Base-by-base conservation (phyloP, 108 stramenopile genomes). In the Hondaea fermentalgiana region DNA sequence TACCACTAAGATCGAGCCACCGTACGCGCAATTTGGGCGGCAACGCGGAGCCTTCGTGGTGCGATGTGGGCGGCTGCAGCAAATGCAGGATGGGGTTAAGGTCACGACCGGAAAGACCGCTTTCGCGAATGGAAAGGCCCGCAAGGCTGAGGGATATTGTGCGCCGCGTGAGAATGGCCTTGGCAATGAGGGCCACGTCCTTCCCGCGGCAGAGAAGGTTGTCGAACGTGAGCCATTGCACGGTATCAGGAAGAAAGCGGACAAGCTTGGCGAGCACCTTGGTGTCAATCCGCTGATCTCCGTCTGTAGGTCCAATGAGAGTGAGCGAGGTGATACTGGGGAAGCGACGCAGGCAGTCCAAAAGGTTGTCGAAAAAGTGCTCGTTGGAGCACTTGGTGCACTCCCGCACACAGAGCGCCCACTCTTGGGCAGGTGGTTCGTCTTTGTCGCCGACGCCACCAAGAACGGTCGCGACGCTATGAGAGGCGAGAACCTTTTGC, bases 171-270 rank as follows among this genome's bases (percentile, higher is more conserved):
- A 6, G 6, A 12, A 83, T 53, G 49, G 51, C 76, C n/a, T 83
- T 83, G 28, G 76, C 51, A 35, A 83, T 53, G 25, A 53, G 49
- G 12, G 45, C 76, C n/a, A 83, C 49, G 49, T 83, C 76, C 64
- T 69, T 69, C 1, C 49, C 45, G 49, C 45, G 49, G 51, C 76
- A 47, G 6, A 83, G 76, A 53, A 53, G 51, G 19, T 53, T 53
- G 76, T 83, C 76, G 28, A 83, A 83, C 6, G 76, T 83, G 76
- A 47, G 51, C 76, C 76, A 83, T 23, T 47, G 45, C 45, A 83
- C 76, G 10, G 49, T 21, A 1, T 83, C 51, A 2, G 76, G 76
- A 10, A 83, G 51, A 35, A 53, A 83, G 19, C 51, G 49, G 28
- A 83, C 45, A 17, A 83, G 49, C 49, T 47, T 53, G 51, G 49